Conservation (phyloP, 805 yeast genomes). For the Teunomyces gatunensis region DNA sequence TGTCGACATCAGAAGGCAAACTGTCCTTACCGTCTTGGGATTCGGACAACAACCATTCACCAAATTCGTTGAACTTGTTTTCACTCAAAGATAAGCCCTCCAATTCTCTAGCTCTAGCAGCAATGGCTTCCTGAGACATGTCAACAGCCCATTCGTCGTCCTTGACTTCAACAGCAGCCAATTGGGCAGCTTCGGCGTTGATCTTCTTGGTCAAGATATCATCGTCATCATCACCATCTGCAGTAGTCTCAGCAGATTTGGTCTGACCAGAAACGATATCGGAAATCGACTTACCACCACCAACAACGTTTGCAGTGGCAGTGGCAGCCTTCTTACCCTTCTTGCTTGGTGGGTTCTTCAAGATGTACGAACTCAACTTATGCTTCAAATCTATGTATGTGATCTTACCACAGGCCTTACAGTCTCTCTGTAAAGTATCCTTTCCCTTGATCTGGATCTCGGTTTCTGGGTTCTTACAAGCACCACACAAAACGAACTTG, state of each 20-base stretch:
- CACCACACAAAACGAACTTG: slow-evolving; percentile 89
- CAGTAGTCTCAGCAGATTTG: slow-evolving; percentile 26
- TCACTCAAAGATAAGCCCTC: slow-evolving; percentile 58
- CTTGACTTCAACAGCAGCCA: slow-evolving; percentile 59
- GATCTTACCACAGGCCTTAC: slow-evolving; percentile 97
- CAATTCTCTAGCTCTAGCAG: slow-evolving; percentile 83
- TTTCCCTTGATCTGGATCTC: slow-evolving; percentile 78
- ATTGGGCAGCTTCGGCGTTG: slow-evolving; percentile 77
- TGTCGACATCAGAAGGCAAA: slow-evolving; percentile 82
- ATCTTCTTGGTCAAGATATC: slow-evolving; percentile 75
- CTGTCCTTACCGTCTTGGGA: slow-evolving; percentile 54
- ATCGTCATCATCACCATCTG: slow-evolving; percentile 52
- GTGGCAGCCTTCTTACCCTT: slow-evolving; percentile 67
- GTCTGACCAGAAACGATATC: slow-evolving; percentile 63
- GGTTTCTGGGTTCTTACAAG: slow-evolving; percentile 97
- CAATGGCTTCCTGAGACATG: slow-evolving; percentile 93
- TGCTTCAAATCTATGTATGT: slow-evolving; percentile 81
- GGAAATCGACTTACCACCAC: slow-evolving; percentile 79
- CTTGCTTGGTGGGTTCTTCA: slow-evolving; percentile 81
- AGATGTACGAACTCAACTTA: slow-evolving; percentile 80
- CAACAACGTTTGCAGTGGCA: slow-evolving; percentile 86
- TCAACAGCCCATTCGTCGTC: slow-evolving; percentile 98
- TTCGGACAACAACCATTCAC: slow-evolving; percentile 75
- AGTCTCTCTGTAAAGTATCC: slow-evolving; percentile 79
- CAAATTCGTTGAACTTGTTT: slow-evolving; percentile 68